Base-by-base conservation (phyloP, 495 filamentous ascomycete genomes). In the Penicillium mononematosum region DNA sequence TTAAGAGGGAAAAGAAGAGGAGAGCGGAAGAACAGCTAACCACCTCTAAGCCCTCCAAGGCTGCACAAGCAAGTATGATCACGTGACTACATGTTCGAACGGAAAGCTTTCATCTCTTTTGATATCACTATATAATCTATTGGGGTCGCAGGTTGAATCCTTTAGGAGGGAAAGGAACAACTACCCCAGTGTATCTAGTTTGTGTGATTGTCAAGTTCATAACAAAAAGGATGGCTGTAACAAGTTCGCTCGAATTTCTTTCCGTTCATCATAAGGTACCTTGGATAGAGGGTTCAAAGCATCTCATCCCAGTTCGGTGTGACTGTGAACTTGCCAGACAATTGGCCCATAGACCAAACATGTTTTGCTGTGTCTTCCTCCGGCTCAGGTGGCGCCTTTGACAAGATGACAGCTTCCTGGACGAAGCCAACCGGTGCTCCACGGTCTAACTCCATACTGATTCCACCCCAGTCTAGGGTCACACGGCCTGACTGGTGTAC, bases 321-420 rank as follows among this genome's bases (percentile, higher is more conserved):
- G 24, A 78, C 76, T 1, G 78, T 77, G 49, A 78, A 78, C 61
- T 81, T 81, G 45, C 74, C 74, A 47, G 73, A 75, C 19, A 81
- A 66, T 60, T 80, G 71, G 4, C 78, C 79, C 75, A 83, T 78
- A 11, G 78, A 76, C 74, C 74, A 81, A 27, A 72, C 77, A 50
- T 59, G 63, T 29, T 74, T 68, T 50, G 70, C 68, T 10, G 69
- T 64, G 0, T 69, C 67, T 39, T 72, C 67, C 51, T 59, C 44
- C 5, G 50, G 46, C 10, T 53, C 45, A 14, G 71, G 64, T 22
- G 67, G 65, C 24, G 70, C 5, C 45, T 48, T 48, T 69, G 36
- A 76, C 70, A 39, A 32, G 45, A 79, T 74, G 50, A 80, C 55
- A 2, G 75, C 75, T 55, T 80, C 77, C 62, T 80, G 77, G 16